Evolutionary conservation across 2,329 filamentous ascomycete genomes (phyloP), one percentile per base, ranked within the genome.

Genomic region (Cladosporium colombiae): DNA sequence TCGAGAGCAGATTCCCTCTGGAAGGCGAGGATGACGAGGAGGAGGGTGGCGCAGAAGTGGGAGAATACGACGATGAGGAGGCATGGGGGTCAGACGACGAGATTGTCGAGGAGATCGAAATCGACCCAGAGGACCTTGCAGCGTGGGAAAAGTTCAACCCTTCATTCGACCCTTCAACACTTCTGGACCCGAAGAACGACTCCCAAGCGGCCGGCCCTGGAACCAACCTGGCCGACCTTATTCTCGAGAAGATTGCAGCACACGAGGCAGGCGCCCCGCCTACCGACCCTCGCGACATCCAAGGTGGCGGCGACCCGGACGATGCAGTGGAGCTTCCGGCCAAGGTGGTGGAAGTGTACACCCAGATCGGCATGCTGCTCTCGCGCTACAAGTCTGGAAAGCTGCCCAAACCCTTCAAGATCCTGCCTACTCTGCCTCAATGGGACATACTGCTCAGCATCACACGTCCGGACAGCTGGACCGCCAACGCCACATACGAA

Each of bases 401-500:
- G 70, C 85, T 99, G 35, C 95, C 95, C 23, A 99, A 99, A 79
- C 94, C 94, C 0, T 96, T 99, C 85, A 98, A 98, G 80, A 93
- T 98, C 70, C 85, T 99, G 10, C 95, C 95, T 2, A 93, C 93
- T 0, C 87, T 98, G 16, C 93, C 93, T 8, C 88, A 95, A 73
- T 98, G 93, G 93, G 91, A 95, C 75, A 91, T 92, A 23, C 91
- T 97, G 44, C 86, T 97, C 71, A 84, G 89, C 69, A 87, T 96
- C 64, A 96, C 93, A n/a, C 86, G 88, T 33, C 93, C 94, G 5
- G 90, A 95, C 67, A 80, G 80, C 67, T 90, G 88, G 88, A 92
- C 92, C 1, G 83, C 92, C 23, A 93, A 96, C 74, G 89, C 92
- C 56, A 87, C 90, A 72, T 97, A 92, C 78, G 92, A 93, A 74